phyloP scores from a whole-genome alignment of 306 rosid genomes.

The Chamaecrista fasciculata region DNA sequence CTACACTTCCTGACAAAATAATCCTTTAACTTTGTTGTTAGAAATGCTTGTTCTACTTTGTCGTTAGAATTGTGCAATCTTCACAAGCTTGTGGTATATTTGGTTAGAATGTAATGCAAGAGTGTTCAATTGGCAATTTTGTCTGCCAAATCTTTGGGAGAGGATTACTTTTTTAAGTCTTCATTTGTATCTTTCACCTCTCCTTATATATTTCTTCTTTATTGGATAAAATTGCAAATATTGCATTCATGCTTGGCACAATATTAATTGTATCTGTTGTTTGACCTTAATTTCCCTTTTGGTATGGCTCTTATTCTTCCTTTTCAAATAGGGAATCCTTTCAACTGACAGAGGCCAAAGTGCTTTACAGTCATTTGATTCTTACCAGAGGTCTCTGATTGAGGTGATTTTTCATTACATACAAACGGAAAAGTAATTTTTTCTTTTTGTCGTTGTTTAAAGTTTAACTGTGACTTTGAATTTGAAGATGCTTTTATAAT shows the following conservation, averaged over 20 bases:
- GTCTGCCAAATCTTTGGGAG: no score
- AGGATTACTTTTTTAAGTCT: no score
- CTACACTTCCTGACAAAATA: no score
- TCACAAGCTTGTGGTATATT: no score
- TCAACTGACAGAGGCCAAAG: constrained; percentile 82
- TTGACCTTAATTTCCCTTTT: constrained; percentile 8
- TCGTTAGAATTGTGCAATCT: no score
- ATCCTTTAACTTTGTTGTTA: no score
- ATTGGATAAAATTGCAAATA: background rate
- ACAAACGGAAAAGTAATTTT: background rate
- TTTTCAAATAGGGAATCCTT: constrained; percentile 59
- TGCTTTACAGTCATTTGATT: constrained; percentile 61
- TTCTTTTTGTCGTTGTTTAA: background rate
- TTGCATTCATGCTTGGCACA: constrained; percentile 14
- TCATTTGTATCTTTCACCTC: no score
- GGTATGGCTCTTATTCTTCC: background rate
- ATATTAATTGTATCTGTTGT: constrained; percentile 18
- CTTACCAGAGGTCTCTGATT: constrained; percentile 69
- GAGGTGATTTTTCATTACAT: constrained; percentile 48
- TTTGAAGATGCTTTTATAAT: background rate
- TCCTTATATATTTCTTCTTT: no score
- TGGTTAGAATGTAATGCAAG: no score
- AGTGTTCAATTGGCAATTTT: no score
- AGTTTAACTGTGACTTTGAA: background rate
- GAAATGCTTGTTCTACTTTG: no score